phyloP scores from a whole-genome alignment of 495 filamentous ascomycete genomes.

The Acidiella bohemica region DNA sequence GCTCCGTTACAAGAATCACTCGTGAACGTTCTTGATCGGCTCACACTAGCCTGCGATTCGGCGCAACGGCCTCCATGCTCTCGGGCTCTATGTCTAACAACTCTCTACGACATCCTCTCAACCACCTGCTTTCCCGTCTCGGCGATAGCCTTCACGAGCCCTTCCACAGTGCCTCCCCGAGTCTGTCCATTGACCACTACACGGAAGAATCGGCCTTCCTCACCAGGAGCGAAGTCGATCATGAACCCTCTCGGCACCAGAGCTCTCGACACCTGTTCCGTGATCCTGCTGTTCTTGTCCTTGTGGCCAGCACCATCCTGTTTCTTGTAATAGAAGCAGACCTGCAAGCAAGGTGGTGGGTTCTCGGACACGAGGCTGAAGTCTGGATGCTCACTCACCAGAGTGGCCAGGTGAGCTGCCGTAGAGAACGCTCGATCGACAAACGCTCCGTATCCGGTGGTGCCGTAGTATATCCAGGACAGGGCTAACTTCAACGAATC shows the following conservation, averaged over 20 bases:
- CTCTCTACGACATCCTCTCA: no score
- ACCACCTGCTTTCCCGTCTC: no score
- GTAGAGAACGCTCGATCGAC: conserved; percentile 56
- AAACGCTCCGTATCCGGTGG: conserved; percentile 35
- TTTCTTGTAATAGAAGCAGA: conserved; percentile 80
- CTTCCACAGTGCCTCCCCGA: conserved; percentile 56
- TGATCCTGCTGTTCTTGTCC: conserved; percentile 52
- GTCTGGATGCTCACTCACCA: conserved; percentile 40
- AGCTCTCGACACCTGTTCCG: conserved; percentile 47
- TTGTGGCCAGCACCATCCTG: conserved; percentile 38
- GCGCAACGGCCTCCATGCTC: no score
- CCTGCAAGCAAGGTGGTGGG: conserved; percentile 79
- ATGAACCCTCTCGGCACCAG: conserved; percentile 71
- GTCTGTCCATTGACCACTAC: conserved; percentile 78
- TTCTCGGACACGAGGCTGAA: conserved; percentile 60
- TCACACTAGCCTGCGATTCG: no score
- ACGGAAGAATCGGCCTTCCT: conserved; percentile 70
- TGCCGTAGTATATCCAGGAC: conserved; percentile 79
- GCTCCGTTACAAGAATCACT: no score
- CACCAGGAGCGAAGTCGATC: conserved; percentile 81
- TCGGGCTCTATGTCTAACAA: no score
- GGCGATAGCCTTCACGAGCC: conserved; percentile 58
- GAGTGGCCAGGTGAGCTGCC: conserved; percentile 49
- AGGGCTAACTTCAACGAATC: conserved; percentile 81
- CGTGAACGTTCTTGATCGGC: no score